Percentiles rank a stretch among this genome's conserved stretches.
These are phyloP conservation scores for Phylloboletellus chloephorus DNA, from an alignment of 1,284 basidiomycete species.

Conservation along the genomic window DNA sequence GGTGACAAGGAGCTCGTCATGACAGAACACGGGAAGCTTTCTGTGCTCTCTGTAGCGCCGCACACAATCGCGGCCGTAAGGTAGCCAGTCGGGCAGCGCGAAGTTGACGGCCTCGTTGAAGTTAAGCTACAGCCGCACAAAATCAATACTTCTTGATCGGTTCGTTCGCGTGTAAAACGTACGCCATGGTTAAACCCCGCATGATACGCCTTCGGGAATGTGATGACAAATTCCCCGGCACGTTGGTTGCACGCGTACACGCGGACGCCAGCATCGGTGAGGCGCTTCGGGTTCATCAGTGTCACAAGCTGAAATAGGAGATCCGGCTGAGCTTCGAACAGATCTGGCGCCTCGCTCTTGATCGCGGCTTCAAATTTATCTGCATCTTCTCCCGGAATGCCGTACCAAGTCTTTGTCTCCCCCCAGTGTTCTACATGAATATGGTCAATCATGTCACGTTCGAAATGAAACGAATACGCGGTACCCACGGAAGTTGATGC, in stretches of 20 bases:
- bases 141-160: conserved; percentile 21
- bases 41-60: conserved; percentile 83
- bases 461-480: conserved; percentile 16
- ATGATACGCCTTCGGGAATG: conserved; percentile 98
- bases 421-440: conserved; percentile 88
- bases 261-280: conserved; percentile 86
- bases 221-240: conserved; percentile 96
- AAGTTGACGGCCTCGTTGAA: conserved; percentile 99
- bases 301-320: conserved; percentile 97
- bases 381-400: conserved; percentile 90
- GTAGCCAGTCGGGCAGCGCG: conserved; percentile 93
- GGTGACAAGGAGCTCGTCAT: conserved; percentile 94
- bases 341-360: conserved; percentile 90
- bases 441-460: conserved; percentile 17
- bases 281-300: conserved; percentile 91
- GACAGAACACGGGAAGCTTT: conserved; percentile 96
- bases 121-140: conserved; percentile 64
- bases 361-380: conserved; percentile 97
- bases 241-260: conserved; percentile 95
- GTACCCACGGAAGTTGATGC: conserved; percentile 84
- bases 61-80: conserved; percentile 82
- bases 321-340: conserved; percentile 98
- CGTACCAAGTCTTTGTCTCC: conserved; percentile 99
- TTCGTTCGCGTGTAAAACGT: conserved; percentile 36
- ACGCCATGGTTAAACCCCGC: conserved; percentile 98